phyloP scores from a whole-genome alignment of 208 protist species.

The Trypanosomatidae sp. region DNA sequence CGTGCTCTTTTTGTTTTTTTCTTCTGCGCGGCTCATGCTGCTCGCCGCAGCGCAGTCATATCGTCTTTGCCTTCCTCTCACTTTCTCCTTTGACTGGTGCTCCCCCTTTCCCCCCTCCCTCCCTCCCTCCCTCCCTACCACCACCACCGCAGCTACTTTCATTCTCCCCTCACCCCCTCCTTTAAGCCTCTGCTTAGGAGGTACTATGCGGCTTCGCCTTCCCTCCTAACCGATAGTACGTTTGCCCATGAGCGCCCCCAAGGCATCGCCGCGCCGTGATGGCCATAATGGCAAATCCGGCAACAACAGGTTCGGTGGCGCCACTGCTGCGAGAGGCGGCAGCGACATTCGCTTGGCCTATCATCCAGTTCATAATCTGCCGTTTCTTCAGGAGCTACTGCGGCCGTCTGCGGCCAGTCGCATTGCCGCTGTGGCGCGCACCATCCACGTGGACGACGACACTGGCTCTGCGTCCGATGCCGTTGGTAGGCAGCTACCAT shows the following conservation, averaged over 20 bases:
- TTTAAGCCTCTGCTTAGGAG: neutral
- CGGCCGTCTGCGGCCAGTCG: slow-evolving; percentile 19
- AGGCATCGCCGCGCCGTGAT: neutral
- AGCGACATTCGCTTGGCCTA: slow-evolving; percentile 1
- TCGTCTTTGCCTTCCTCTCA: neutral
- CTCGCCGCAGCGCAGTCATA: neutral
- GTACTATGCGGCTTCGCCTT: neutral
- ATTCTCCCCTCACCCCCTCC: neutral
- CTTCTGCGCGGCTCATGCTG: neutral
- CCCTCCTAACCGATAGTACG: neutral
- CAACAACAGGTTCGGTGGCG: neutral
- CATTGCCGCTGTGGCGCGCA: slow-evolving; percentile 13
- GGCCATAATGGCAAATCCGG: neutral
- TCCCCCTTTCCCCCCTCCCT: too few relatives aligned
- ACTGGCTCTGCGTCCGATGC: neutral
- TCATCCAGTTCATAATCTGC: slow-evolving; percentile 10
- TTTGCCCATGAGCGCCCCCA: slow-evolving; percentile 2
- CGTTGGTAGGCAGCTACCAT: neutral
- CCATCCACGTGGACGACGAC: slow-evolving; percentile 8
- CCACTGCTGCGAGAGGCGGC: neutral
- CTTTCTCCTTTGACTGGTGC: too few relatives aligned
- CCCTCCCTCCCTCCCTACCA: neutral
- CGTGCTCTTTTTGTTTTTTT: neutral
- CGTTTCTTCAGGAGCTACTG: slow-evolving; percentile 17
- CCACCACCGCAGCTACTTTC: neutral